phyloP scores from a whole-genome alignment of 805 yeast genomes.

The Brettanomyces sp. region DNA sequence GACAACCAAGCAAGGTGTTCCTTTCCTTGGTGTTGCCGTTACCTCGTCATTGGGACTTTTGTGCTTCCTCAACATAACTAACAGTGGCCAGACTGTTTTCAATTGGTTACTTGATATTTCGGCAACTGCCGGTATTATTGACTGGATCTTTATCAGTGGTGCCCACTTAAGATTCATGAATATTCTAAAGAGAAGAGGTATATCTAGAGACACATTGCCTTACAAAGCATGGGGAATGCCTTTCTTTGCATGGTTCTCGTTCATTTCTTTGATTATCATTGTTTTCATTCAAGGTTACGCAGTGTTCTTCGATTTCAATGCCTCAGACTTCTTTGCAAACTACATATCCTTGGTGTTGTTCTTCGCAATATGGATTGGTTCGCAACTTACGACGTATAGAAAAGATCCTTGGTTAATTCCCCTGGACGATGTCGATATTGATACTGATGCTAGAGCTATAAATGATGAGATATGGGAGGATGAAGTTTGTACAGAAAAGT shows the following conservation, averaged over 20 bases:
- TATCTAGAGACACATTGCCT: conserved; percentile 61
- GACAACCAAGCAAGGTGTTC: conserved; percentile 51
- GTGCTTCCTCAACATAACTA: conserved; percentile 47
- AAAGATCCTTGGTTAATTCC: conserved; percentile 38
- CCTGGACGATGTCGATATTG: conserved; percentile 49
- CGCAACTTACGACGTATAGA: conserved; percentile 41
- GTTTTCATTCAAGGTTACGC: conserved; percentile 66
- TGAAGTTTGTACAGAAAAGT: conserved; percentile 11
- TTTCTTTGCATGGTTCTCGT: conserved; percentile 52
- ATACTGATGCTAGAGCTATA: conserved; percentile 11
- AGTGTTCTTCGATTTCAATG: conserved; percentile 48
- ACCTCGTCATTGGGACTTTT: conserved; percentile 54
- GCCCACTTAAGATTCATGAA: conserved; percentile 62
- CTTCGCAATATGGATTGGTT: conserved; percentile 40
- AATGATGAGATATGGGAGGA: conserved; percentile 49
- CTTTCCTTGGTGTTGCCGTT: conserved; percentile 43
- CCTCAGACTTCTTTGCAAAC: conserved; percentile 54
- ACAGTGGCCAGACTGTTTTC: conserved; percentile 48
- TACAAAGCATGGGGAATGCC: conserved; percentile 72
- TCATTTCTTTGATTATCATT: conserved; percentile 43
- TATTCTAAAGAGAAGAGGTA: conserved; percentile 50
- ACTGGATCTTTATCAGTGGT: conserved; percentile 56
- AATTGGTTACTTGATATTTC: conserved; percentile 65
- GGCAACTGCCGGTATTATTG: conserved; percentile 63
- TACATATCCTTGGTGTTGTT: conserved; percentile 63